Evolutionary conservation across 768 basidiomycete species (phyloP), one percentile per base, ranked within the genome.

Genomic region (Suillus luteus): DNA sequence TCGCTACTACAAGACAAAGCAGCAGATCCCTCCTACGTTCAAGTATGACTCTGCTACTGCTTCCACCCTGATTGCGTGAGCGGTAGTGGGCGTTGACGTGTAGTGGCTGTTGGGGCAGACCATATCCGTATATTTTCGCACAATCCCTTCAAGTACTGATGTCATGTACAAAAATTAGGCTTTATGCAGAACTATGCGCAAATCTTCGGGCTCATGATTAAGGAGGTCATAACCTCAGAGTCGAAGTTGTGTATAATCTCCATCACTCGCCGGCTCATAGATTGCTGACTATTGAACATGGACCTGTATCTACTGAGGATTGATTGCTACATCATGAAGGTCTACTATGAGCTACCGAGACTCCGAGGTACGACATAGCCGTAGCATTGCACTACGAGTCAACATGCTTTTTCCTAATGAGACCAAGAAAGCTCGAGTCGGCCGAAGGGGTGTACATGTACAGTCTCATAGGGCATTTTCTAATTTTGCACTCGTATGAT

Each of bases 1-100:
- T 55, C 87, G 96, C 70, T 99, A 98, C 86, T 98, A 98, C 90
- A 96, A 96, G 87, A 90, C 92, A 74, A 96, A 91, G 86, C 93
- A 96, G 82, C 93, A 96, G 86, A 91, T 99, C 70, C 87, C 95
- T 64, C 96, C 96, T 71, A 95, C 94, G 65, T 97, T 97, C 92
- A 97, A 96, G 83, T 99, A 98, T 78, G 96, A 99, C 79, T 88
- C 95, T 66, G 91, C 89, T 52, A 97, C 95, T 59, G 96, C 96
- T 54, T 95, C 93, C 44, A 97, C 93, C 43, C 81, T 95, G 74
- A 88, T 94, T 75, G 92, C 92, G 75, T 93, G 81, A 84, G 72
- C 59, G 65, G 35, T 31, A 33, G 19, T 54, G 48, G 37, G 35
- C 41, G 4, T 10, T 11, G 40, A 48, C n/a, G 33, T 6, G 11